Evolutionary conservation across 106 monocot species (phyloP), one percentile per base, ranked within the genome.

Genomic region (Xerophyta viscosa): DNA sequence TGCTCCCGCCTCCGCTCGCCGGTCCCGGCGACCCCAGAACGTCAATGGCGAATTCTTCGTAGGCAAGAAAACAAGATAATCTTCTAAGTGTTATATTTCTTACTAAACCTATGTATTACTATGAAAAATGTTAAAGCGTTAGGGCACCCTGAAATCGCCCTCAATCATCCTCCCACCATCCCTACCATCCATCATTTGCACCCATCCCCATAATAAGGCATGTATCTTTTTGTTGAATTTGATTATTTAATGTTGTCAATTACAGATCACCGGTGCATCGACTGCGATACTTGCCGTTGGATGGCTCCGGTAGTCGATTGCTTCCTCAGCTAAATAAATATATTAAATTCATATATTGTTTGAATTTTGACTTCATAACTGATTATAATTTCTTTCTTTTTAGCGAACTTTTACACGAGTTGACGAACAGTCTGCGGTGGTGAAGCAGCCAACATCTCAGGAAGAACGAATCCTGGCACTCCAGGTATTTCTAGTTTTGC

Each of bases 231-330:
- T n/a, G n/a, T n/a, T n/a, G n/a, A n/a, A 11, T 33, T 33, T 33
- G 11, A 33, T 37, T 3, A 20, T 31, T 20, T 27, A 12, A 27
- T 1, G 0, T 37, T 31, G n/a, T n/a, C n/a, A n/a, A n/a, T 4
- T 37, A 12, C 62, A 78, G 73, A 78, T 68, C 68, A 54, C 19
- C 61, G 63, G 8, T 79, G 79, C 26, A 79, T 79, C 18, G 79
- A 79, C 42, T 79, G 79, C 31, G 74, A 79, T 31, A 62, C 79
- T 6, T 79, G 79, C 51, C 73, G 79, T 5, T 79, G 79, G 79
- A 79, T 79, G 74, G 79, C 79, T 46, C 74, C 79, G 54, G 79
- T 79, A 67, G 29, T 20, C 58, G 33, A 33, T 33, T 33, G 11
- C 5, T 33, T 6, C 33, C 33, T 33, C 7, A 11, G 33, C 11